These are phyloP conservation scores for Phytopythium mirpurense DNA, from an alignment of 352 stramenopile species.

Conservation along the genomic window DNA sequence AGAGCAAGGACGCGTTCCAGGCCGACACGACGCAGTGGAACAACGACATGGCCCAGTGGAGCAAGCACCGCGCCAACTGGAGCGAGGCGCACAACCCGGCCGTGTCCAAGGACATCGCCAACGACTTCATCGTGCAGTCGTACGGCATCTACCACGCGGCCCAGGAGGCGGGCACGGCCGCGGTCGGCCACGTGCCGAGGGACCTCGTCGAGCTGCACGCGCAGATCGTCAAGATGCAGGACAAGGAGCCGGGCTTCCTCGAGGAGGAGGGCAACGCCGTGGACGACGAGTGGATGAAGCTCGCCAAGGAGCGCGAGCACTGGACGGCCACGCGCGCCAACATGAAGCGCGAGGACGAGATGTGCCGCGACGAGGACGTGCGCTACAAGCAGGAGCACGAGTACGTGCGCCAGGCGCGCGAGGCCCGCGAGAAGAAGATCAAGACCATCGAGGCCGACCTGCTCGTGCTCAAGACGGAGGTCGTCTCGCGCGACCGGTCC, in stretches of 20 bases:
- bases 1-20: slow-evolving; percentile 87
- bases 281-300: slow-evolving; percentile 87
- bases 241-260: slow-evolving; percentile 71
- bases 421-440: slow-evolving; percentile 82
- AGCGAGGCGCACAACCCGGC: slow-evolving; percentile 83
- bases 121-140: slow-evolving; percentile 83
- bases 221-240: slow-evolving; percentile 79
- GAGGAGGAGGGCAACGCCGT: slow-evolving; percentile 80
- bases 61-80: slow-evolving; percentile 84
- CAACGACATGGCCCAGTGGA: slow-evolving; percentile 85
- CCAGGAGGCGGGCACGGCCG: slow-evolving; percentile 20
- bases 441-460: slow-evolving; percentile 77
- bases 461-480: slow-evolving; percentile 74
- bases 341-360: slow-evolving; percentile 88
- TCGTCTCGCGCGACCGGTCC: slow-evolving; percentile 55
- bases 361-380: slow-evolving; percentile 79
- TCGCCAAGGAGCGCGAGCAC: slow-evolving; percentile 86
- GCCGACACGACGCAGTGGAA: slow-evolving; percentile 86
- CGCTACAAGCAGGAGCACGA: slow-evolving; percentile 86
- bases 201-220: slow-evolving; percentile 71
- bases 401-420: slow-evolving; percentile 62
- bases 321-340: slow-evolving; percentile 84
- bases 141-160: slow-evolving; percentile 79
- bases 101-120: slow-evolving; percentile 85
- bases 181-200: slow-evolving; percentile 38